These are phyloP conservation scores for Metschnikowia sp. DNA, from an alignment of 805 yeast species.

Conservation along the genomic window DNA sequence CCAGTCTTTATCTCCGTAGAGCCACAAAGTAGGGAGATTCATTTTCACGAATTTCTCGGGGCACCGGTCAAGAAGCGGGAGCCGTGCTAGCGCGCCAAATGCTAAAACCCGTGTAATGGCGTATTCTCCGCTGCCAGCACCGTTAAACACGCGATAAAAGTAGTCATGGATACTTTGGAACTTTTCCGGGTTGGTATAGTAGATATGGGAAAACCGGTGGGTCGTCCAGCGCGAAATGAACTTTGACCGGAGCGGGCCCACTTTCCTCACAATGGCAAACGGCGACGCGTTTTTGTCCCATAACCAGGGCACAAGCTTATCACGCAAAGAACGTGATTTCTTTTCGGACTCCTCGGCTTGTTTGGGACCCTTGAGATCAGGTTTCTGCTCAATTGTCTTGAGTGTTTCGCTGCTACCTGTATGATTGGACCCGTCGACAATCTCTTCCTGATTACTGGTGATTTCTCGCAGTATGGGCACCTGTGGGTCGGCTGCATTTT, in stretches of 20 bases:
- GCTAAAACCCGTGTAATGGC: slow-evolving; percentile 59
- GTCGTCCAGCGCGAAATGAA: slow-evolving; percentile 54
- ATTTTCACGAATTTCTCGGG: slow-evolving; percentile 38
- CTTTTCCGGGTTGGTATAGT: slow-evolving; percentile 27
- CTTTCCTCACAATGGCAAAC: slow-evolving; percentile 44
- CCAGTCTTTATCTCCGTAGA: slow-evolving; percentile 71
- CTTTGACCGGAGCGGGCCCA: slow-evolving; percentile 55
- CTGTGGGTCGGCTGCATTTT: slow-evolving; percentile 16
- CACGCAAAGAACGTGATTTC: slow-evolving; percentile 18
- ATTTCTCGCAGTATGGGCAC: slow-evolving; percentile 17
- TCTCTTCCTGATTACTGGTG: slow-evolving; percentile 26
- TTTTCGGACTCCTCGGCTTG: not conserved
- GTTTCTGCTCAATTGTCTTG: not conserved
- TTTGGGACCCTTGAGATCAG: not conserved
- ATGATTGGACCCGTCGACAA: slow-evolving; percentile 20
- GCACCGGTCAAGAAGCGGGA: slow-evolving; percentile 54
- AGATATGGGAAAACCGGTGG: slow-evolving; percentile 41
- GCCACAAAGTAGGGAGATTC: slow-evolving; percentile 50
- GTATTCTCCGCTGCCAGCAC: slow-evolving; percentile 61
- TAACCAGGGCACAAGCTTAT: slow-evolving; percentile 24
- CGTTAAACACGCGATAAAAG: slow-evolving; percentile 50
- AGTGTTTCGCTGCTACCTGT: not conserved
- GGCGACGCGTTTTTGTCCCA: slow-evolving; percentile 60
- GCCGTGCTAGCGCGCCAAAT: slow-evolving; percentile 54
- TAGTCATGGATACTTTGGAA: slow-evolving; percentile 50